Evolutionary conservation across 2,329 filamentous ascomycete species (phyloP), one percentile per base, ranked within the genome.

Genomic region (Penicillium capsulatum): DNA sequence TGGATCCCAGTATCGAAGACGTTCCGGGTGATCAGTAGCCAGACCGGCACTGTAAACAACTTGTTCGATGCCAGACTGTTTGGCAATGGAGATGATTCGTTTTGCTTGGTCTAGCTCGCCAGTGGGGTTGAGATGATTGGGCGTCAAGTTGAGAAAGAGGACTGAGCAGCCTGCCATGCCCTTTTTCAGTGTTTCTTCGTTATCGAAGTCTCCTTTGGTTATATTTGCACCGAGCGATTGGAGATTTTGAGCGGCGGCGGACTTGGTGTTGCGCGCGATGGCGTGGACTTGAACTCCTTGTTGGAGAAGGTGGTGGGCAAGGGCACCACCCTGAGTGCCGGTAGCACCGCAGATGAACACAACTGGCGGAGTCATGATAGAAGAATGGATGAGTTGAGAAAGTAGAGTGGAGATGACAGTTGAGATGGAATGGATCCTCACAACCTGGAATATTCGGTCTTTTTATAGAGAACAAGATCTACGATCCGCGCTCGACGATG

Each of bases 41-140:
- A 72, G 44, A 3, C 45, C 47, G 24, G 51, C 55, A 8, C 53
- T 48, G 36, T 55, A 58, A 31, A 66, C 54, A 14, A 67, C 42
- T 14, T 65, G 59, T 11, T 56, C 46, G 13, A 67, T 48, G 4
- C 61, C 60, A 1, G 42, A 48, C 15, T 49, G 38, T 51, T 61
- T 60, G 15, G 58, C 58, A 17, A 53, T 36, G 1, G 44, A 17
- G 26, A 61, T 42, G 4, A 61, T 43, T 3, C 38, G 48, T 5
- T 47, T 38, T 1, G 64, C 64, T 33, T 61, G 54, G 2, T 48
- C 33, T 6, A 62, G 22, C 17, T 63, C 60, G 15, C 27, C 29
- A 0, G 35, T 34, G 7, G 42, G 28, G 8, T 52, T 36, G 8
- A 19, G 34, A 7, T 43, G 34, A 34, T 40, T 40, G 3, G 51